Evolutionary conservation across 2,329 filamentous ascomycete species (phyloP).

Genomic region (Onygenales sp.): DNA sequence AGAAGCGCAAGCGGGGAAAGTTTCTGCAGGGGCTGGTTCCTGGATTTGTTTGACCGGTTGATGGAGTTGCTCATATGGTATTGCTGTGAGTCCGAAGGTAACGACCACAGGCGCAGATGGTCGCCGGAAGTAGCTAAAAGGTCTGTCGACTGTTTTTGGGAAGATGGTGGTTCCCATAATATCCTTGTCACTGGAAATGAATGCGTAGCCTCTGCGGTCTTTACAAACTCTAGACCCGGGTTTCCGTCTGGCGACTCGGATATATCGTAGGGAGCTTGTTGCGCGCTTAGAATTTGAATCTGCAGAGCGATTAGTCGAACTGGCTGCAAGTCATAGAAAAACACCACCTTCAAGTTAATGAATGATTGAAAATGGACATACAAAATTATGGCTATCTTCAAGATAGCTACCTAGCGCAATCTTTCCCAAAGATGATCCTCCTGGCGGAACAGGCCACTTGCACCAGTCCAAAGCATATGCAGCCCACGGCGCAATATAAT

Average conservation of each 20-base stretch:
- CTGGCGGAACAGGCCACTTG: constrained; percentile 78
- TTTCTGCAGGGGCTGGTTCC: constrained; percentile 58
- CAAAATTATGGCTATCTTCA: constrained; percentile 97
- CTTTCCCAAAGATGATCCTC: constrained; percentile 66
- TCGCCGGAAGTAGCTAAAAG: constrained; percentile 91
- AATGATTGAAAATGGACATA: constrained; percentile 36
- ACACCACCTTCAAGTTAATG: background rate
- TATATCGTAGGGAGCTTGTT: constrained; percentile 56
- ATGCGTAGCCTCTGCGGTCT: constrained; percentile 91
- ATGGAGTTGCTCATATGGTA: constrained; percentile 58
- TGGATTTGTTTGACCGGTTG: constrained; percentile 55
- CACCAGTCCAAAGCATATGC: constrained; percentile 99
- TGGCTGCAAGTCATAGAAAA: background rate
- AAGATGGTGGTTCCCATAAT: constrained; percentile 90
- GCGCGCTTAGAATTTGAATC: constrained; percentile 96
- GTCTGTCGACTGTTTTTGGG: constrained; percentile 91
- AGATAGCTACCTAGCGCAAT: constrained; percentile 92
- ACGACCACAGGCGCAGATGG: constrained; percentile 85
- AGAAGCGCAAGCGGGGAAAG: constrained; percentile 84
- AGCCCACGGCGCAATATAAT: constrained; percentile 88
- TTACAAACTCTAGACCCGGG: constrained; percentile 78
- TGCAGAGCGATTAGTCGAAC: constrained; percentile 27
- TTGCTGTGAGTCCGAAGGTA: constrained; percentile 55
- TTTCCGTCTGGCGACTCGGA: constrained; percentile 59
- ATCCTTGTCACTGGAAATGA: constrained; percentile 95